Base-by-base conservation (phyloP, 2,329 filamentous ascomycete genomes). In the Ascochyta fabae region DNA sequence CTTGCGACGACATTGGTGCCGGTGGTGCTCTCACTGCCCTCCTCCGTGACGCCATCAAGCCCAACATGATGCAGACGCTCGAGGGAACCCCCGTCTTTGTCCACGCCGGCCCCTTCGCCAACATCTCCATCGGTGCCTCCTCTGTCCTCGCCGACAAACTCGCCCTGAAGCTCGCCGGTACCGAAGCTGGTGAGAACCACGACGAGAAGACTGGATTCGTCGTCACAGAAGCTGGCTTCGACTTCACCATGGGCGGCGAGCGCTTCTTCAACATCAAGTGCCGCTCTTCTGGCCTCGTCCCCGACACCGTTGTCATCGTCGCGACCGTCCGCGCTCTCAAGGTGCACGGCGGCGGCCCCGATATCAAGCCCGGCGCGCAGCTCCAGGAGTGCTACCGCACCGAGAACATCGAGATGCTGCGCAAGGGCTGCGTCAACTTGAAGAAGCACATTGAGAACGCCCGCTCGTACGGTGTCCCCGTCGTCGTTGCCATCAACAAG, bases 191-290 rank as follows among this genome's bases (percentile, higher is more conserved):
- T 63, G 95, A 98, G 80, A 86, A 96, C 68, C 86, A 93, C 70
- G 82, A 86, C 46, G 81, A 88, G 66, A 94, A 95, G 82, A 86
- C 90, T 27, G 95, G 95, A 9, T 98, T 95, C 69, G 94, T 97
- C 22, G 88, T 99, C 34, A 99, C 95, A 1, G 95, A 99, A 78
- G 94, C 95, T 48, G 95, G 95, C 9, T 99, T 99, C 77, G 95
- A 99, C 78, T 99, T 99, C 80, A 98, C 95, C 69, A 99, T 99
- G 95, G 95, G 95, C 62, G 95, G 95, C 61, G 95, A 99, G 84
- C 90, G 95, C 48, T 99, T 99, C 84, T 98, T 99, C 87, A 98
- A 99, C 82, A 98, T 99, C 83, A 99, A 99, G 84, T 98, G 95
- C 81, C 90, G 95, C 58, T 90, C 92, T 9, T 97, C 94, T 6